Evolutionary conservation across 1,284 basidiomycete genomes (phyloP), one percentile per base, ranked within the genome.

Genomic region (Vanrija humicola): DNA sequence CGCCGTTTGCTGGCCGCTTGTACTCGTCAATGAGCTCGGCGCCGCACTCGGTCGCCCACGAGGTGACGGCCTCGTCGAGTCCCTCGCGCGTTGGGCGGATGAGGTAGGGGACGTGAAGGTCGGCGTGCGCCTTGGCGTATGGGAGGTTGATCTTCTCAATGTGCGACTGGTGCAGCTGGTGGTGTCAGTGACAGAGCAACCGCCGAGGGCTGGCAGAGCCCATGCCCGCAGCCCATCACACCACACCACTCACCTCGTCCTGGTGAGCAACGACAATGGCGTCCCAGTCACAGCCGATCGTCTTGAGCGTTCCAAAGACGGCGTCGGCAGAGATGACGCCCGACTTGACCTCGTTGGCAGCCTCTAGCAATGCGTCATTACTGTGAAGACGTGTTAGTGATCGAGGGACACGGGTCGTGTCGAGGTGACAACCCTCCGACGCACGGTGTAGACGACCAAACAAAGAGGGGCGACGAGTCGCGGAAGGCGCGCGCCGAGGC

Each of bases 201-300:
- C 16, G 18, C 5, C 38, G 38, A 7, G 38, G 18, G 9, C 5
- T 1, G 38, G 16, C 18, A 15, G 38, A 40, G 38, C 28, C 21
- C 47, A 51, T 29, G 21, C 28, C 7, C 2, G 28, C 10, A 28
- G 28, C 28, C 28, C 28, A 28, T 7, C 3, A 7, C 29, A 38
- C 2, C 28, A 28, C 29, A 38, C 23, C 5, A 54, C 93, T 6
- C 81, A 87, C 68, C 85, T 96, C 50, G 94, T 98, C 68, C 97
- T 98, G 77, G 82, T 87, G 68, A 92, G 98, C 74, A 93, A 98
- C 72, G 90, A 95, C 5, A 85, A 94, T 65, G 5, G 60, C 59
- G 42, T 70, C 63, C 72, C 72, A 75, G 40, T 69, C 68, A 52
- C 73, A 75, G 5, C 73, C 73, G n/a, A 75, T 43, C 38, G 45